Evolutionary conservation across 164 flowering plant genomes (phyloP).

Genomic region (Protea cynaroides): DNA sequence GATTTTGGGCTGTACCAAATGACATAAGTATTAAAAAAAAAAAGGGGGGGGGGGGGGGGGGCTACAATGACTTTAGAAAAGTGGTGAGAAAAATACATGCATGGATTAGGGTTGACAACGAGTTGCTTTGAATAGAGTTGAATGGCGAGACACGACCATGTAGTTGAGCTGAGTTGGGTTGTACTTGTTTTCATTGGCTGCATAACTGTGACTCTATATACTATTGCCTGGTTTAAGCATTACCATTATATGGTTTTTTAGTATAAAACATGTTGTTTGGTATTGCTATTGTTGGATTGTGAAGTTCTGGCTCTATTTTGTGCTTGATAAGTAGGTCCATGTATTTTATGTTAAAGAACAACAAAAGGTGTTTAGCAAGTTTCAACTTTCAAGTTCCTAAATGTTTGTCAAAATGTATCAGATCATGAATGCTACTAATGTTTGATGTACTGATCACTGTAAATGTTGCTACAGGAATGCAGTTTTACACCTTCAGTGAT

Average conservation of each 20-base stretch:
- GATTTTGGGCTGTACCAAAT: background rate
- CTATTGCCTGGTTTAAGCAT: background rate
- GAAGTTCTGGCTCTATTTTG: background rate
- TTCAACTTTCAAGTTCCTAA: background rate
- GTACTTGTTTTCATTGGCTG: no score
- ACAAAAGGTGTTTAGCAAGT: background rate
- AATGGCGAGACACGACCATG: no score
- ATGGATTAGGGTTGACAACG: no score
- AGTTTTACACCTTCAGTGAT: conserved; percentile 83
- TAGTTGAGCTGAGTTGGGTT: no score
- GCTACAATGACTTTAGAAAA: no score
- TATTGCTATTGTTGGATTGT: background rate
- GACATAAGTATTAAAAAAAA: no score
- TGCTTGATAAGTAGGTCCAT: background rate
- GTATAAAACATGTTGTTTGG: background rate
- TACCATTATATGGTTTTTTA: background rate
- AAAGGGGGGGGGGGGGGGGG: no score
- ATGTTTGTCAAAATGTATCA: background rate
- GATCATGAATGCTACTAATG: background rate
- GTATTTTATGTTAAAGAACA: background rate
- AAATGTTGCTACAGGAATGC: conserved; percentile 57
- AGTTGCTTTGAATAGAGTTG: no score
- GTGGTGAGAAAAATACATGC: no score
- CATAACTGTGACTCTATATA: background rate
- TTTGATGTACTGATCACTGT: background rate